phyloP scores from a whole-genome alignment of 2,329 filamentous ascomycete species.

The Trichoderma citrinoviride region DNA sequence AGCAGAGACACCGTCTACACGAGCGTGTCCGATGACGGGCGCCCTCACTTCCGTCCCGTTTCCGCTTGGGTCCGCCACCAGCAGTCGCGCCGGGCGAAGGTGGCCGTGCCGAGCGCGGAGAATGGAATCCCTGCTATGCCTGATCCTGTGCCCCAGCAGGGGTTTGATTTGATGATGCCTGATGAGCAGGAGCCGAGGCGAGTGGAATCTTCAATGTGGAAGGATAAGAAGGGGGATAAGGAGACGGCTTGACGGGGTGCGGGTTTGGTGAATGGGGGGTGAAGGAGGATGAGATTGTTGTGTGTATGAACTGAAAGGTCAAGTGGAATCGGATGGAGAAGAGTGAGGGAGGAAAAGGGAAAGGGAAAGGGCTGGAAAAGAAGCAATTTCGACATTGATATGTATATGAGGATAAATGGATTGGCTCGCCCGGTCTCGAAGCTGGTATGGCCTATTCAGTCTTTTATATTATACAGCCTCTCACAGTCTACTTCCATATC shows the following conservation, averaged over 20 bases:
- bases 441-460: no score
- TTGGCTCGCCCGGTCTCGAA: no score
- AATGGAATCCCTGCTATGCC: conserved; percentile 42
- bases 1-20: conserved; percentile 53
- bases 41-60: conserved; percentile 56
- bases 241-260: neutral
- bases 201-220: conserved; percentile 32
- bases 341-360: no score
- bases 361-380: no score
- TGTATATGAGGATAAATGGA: no score
- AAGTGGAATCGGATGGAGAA: no score
- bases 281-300: neutral
- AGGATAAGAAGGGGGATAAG: neutral
- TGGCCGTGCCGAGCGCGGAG: conserved; percentile 32
- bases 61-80: conserved; percentile 66
- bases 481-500: no score
- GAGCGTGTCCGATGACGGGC: conserved; percentile 51
- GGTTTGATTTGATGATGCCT: conserved; percentile 51
- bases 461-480: no score
- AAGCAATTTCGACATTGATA: no score
- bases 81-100: conserved; percentile 54
- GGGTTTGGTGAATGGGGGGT: neutral
- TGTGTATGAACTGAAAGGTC: no score
- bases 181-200: conserved; percentile 48
- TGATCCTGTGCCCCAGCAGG: conserved; percentile 44